Base-by-base conservation (phyloP, 2,329 filamentous ascomycete species). In the Scortechinia acanthostroma region DNA sequence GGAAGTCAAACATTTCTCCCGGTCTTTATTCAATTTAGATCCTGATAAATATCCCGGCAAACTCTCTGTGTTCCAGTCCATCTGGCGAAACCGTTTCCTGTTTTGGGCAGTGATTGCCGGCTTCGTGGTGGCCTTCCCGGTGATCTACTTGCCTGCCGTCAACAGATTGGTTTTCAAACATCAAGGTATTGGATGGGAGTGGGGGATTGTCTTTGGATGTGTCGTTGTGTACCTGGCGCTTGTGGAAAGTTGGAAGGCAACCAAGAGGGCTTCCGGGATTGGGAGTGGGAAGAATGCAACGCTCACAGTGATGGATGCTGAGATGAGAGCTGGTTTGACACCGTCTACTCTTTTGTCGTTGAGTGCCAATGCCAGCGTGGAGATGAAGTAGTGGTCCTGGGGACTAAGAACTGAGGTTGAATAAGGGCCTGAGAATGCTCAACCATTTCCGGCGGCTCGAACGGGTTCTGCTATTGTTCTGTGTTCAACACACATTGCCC, bases 1-100 rank as follows among this genome's bases (percentile, higher is more conserved):
- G 83, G 82, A 88, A 61, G 80, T 85, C 55, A 81, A 86, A 58
- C 79, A 87, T 52, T 82, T 85, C 60, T 77, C 77, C 15, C 76
- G 80, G 42, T 83, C 77, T 17, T 71, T 88, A 52, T 88, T 88
- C 63, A 70, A 73, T 53, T 83, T 87, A 76, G 70, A 80, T 48
- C 72, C 76, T 1, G 66, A 71, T 49, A 59, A 66, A 23, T 75
- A 69, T 63, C 52, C 53, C 3, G 75, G 74, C 0, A 65, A 68
- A 1, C 59, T 71, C 33, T 71, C 74, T 0, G 66, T 79, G 10
- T 71, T 77, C 55, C 64, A 62, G 52, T 84, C 83, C n/a, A 66
- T 88, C 13, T 84, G 77, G 68, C 68, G 76, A 52, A 88, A 88
- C 62, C 70, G 74, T 49, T 86, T 88, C 63, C 62, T 84, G 23